Evolutionary conservation across 1,284 basidiomycete species (phyloP).

Genomic region (Inonotus obliquus): DNA sequence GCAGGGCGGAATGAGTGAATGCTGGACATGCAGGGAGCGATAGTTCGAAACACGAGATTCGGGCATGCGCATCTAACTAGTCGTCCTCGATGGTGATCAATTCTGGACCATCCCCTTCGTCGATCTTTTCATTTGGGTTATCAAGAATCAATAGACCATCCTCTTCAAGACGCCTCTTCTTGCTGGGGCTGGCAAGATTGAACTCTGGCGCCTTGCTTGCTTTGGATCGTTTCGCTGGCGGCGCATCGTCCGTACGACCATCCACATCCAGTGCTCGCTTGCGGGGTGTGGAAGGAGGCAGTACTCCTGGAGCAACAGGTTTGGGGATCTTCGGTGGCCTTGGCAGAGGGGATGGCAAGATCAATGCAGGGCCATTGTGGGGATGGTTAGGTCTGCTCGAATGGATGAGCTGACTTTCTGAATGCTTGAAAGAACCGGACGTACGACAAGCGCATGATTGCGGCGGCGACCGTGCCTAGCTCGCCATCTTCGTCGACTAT

Average conservation of each 20-base stretch:
- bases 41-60: too few relatives aligned
- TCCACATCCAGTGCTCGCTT: conserved; percentile 54
- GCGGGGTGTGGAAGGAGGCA: conserved; percentile 36
- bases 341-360: conserved; percentile 61
- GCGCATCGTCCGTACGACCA: conserved; percentile 45
- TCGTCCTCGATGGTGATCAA: conserved; percentile 17
- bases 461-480: conserved; percentile 69
- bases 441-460: conserved; percentile 65
- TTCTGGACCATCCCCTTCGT: conserved; percentile 38
- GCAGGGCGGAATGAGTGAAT: background rate
- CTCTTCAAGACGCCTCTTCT: conserved; percentile 59
- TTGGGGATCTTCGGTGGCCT: conserved; percentile 46
- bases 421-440: conserved; percentile 30
- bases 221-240: conserved; percentile 49
- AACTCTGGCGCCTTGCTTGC: conserved; percentile 22
- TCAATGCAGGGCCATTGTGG: conserved; percentile 42
- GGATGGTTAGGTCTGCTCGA: conserved; percentile 47
- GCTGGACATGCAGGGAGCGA: too few relatives aligned
- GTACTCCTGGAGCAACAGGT: conserved; percentile 30
- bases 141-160: conserved; percentile 69
- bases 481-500: conserved; percentile 88
- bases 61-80: background rate
- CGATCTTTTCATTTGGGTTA: conserved; percentile 46
- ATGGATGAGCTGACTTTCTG: conserved; percentile 2
- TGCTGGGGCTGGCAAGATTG: conserved; percentile 47